Evolutionary conservation across 805 yeast genomes (phyloP).

Genomic region (Barnettozyma wickerhamii): DNA sequence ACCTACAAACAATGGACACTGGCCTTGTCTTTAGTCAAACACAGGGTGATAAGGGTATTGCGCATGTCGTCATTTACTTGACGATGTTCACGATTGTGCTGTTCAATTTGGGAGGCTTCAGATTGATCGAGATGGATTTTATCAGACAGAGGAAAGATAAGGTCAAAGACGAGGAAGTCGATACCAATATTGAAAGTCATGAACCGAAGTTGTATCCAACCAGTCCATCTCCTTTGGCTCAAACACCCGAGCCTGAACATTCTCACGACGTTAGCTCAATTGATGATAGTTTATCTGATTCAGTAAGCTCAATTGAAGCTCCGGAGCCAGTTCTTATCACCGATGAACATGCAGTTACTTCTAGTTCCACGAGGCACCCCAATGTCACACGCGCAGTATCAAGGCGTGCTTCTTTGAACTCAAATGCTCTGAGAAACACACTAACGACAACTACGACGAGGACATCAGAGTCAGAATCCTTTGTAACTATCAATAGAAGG

Average conservation of each 20-base stretch:
- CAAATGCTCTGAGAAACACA: not conserved
- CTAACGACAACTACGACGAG: not conserved
- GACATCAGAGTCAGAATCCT: not conserved
- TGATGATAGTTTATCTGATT: constrained; percentile 1
- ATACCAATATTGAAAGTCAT: constrained; percentile 3
- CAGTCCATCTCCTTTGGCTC: too few species aligned
- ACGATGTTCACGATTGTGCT: constrained; percentile 61
- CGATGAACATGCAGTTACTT: not conserved
- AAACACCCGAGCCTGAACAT: not conserved
- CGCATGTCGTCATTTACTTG: constrained; percentile 71
- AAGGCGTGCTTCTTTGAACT: not conserved
- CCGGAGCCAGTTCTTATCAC: not conserved
- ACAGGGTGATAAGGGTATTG: constrained; percentile 68
- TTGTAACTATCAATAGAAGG: not conserved
- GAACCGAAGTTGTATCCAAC: constrained; percentile 11
- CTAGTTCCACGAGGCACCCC: not conserved
- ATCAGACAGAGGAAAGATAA: constrained; percentile 26
- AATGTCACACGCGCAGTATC: not conserved
- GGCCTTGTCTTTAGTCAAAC: constrained; percentile 50
- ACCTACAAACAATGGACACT: constrained; percentile 63
- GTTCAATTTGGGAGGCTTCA: constrained; percentile 71
- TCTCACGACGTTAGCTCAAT: not conserved
- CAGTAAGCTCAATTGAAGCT: not conserved
- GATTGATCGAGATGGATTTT: constrained; percentile 66
- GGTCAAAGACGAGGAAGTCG: constrained; percentile 14